phyloP scores from a whole-genome alignment of 169 alveolate species.

The Pseudocohnilembus persalinus region DNA sequence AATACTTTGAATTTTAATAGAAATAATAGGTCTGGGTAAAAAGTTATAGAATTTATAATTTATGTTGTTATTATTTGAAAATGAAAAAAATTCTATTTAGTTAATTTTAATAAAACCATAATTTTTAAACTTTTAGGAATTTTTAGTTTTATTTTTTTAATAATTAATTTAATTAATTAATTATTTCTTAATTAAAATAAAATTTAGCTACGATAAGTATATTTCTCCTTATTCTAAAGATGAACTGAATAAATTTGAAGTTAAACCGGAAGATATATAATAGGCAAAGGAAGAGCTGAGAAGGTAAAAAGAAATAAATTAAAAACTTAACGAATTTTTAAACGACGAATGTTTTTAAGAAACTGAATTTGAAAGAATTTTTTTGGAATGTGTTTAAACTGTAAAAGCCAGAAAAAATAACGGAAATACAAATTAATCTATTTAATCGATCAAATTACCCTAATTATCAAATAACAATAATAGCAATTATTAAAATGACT shows the following conservation, averaged over 20 bases:
- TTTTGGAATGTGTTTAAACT: constrained; percentile 12
- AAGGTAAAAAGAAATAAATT: constrained; percentile 18
- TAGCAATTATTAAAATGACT: neutral
- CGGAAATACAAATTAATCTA: neutral
- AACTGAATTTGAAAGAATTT: constrained; percentile 21
- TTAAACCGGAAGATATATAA: neutral
- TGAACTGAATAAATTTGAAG: neutral
- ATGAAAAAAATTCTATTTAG: no score
- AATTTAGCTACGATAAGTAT: neutral
- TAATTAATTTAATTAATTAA: no score
- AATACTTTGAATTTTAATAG: no score
- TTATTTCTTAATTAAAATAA: no score
- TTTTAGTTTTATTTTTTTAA: no score
- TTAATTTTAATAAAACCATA: no score
- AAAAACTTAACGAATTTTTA: constrained; percentile 11
- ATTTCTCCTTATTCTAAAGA: neutral
- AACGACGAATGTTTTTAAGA: constrained; percentile 27
- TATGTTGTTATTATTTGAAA: no score
- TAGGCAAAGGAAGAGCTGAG: constrained; percentile 21
- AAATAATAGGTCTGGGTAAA: no score
- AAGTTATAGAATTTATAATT: no score
- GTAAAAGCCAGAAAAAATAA: constrained; percentile 4
- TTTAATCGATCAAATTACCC: neutral
- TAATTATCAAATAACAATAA: neutral
- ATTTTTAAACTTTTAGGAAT: no score